These are phyloP conservation scores for Aspergillus phoenicis DNA, from an alignment of 2,329 filamentous ascomycete species.

Conservation along the genomic window DNA sequence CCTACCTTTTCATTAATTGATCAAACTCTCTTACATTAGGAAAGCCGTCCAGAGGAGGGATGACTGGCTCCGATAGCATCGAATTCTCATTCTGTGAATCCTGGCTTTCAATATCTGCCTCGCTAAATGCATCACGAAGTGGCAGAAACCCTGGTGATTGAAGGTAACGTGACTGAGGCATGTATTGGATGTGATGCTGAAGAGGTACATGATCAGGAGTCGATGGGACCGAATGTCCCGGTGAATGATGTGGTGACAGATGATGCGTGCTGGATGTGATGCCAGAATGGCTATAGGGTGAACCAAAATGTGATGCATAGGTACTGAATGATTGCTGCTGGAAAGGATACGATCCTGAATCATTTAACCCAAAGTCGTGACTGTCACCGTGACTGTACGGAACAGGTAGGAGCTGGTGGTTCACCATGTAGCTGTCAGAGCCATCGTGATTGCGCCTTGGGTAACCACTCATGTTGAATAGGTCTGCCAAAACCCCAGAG, in stretches of 20 bases:
- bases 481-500: not conserved
- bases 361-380: slow-evolving; percentile 35
- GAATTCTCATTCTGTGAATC: slow-evolving; percentile 47
- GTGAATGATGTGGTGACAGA: slow-evolving; percentile 32
- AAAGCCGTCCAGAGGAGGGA: slow-evolving; percentile 48
- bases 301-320: slow-evolving; percentile 41
- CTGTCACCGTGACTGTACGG: slow-evolving; percentile 35
- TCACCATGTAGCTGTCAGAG: slow-evolving; percentile 37
- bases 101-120: slow-evolving; percentile 48
- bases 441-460: slow-evolving; percentile 42
- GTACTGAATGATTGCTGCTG: slow-evolving; percentile 39
- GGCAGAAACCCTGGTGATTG: slow-evolving; percentile 38
- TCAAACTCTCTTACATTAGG: slow-evolving; percentile 51
- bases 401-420: slow-evolving; percentile 36
- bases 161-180: slow-evolving; percentile 35
- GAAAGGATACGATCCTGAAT: slow-evolving; percentile 36
- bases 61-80: slow-evolving; percentile 49
- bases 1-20: slow-evolving; percentile 47
- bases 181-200: slow-evolving; percentile 36
- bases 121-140: slow-evolving; percentile 38
- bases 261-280: slow-evolving; percentile 36
- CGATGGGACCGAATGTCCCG: slow-evolving; percentile 36
- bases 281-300: slow-evolving; percentile 38
- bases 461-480: slow-evolving; percentile 41
- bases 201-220: slow-evolving; percentile 37